Percentiles rank a stretch among this genome's conserved stretches.
These are phyloP conservation scores for Abrus precatorius DNA, from an alignment of 306 rosid species.

Conservation along the genomic window DNA sequence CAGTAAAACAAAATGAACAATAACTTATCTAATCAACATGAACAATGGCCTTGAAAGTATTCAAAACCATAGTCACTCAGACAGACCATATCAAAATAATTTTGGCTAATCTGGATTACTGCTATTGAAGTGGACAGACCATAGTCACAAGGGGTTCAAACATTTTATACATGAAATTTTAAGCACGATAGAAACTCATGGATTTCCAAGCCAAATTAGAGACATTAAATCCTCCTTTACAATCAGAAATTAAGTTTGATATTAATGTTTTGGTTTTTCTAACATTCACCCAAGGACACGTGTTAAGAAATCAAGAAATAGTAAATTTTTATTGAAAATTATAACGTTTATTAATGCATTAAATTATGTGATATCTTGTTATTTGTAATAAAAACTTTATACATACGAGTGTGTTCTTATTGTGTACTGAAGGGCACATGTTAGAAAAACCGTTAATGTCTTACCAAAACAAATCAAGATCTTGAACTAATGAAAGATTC, in stretches of 20 bases:
- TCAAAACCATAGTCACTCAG: conserved; percentile 20
- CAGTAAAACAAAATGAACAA: conserved; percentile 17
- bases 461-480: conserved; percentile 28
- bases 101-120: neutral
- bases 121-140: neutral
- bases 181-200: conserved; percentile 28
- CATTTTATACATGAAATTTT: neutral
- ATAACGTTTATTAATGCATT: too few relatives aligned
- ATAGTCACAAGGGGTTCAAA: neutral
- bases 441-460: neutral
- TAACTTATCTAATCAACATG: conserved; percentile 21
- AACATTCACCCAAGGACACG: too few relatives aligned
- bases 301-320: too few relatives aligned
- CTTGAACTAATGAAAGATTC: conserved; percentile 26
- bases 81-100: conserved; percentile 9
- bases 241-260: conserved; percentile 11
- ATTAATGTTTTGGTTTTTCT: neutral
- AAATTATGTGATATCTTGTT: too few relatives aligned
- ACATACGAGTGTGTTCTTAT: too few relatives aligned
- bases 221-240: conserved; percentile 2
- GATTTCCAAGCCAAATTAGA: conserved; percentile 18
- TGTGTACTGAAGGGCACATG: too few relatives aligned
- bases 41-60: conserved; percentile 15
- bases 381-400: too few relatives aligned
- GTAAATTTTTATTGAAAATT: too few relatives aligned